These are phyloP conservation scores for Nakaseomyces uthaithaninus DNA, from an alignment of 1,139 yeast species.

Conservation along the genomic window DNA sequence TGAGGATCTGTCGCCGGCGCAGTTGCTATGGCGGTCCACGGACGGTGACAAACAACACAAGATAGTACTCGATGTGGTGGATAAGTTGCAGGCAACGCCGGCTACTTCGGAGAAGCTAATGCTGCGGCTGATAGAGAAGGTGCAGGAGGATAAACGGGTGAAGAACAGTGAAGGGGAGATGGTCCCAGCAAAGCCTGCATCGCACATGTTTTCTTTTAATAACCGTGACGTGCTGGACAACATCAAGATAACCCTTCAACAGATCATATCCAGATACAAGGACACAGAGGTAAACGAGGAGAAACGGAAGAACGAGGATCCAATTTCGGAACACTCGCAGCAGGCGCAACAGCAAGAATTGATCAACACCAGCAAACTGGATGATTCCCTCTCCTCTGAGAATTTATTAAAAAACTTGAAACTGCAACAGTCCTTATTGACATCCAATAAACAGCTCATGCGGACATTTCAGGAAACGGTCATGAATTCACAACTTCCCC, in stretches of 20 bases:
- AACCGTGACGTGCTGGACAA: constrained; percentile 70
- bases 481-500: constrained; percentile 66
- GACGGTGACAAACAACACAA: constrained; percentile 44
- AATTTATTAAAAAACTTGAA: constrained; percentile 58
- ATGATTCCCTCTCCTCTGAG: constrained; percentile 40
- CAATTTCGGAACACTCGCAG: constrained; percentile 9
- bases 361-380: constrained; percentile 35
- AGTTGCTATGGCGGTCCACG: constrained; percentile 63
- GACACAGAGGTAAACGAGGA: constrained; percentile 38
- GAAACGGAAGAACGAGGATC: constrained; percentile 24
- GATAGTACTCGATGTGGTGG: constrained; percentile 43
- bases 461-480: constrained; percentile 83
- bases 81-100: constrained; percentile 68
- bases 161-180: constrained; percentile 33
- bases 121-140: constrained; percentile 48
- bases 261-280: constrained; percentile 60
- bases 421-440: constrained; percentile 68
- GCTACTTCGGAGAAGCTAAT: constrained; percentile 63
- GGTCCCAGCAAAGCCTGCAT: constrained; percentile 37
- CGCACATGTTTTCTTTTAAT: constrained; percentile 51
- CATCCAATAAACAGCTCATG: constrained; percentile 63
- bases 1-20: constrained; percentile 61
- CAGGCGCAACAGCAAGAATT: constrained; percentile 10
- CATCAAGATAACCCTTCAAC: constrained; percentile 61
- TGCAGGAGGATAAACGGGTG: constrained; percentile 26